These are phyloP conservation scores for Brassica napus DNA, from an alignment of 345 rosid species.

Conservation along the genomic window DNA sequence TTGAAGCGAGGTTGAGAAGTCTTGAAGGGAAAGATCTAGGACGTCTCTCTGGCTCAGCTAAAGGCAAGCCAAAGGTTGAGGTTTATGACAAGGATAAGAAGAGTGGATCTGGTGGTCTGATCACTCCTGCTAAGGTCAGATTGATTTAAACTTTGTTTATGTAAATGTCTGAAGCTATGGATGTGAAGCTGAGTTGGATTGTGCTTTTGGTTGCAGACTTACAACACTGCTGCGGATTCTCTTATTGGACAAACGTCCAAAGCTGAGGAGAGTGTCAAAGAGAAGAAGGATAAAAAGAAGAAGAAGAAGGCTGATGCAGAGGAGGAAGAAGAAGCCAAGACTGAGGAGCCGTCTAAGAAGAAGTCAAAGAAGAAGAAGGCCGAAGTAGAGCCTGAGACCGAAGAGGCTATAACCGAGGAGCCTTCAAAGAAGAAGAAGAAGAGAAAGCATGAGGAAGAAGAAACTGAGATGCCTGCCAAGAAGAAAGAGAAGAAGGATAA, in stretches of 20 bases:
- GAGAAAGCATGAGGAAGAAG: neutral
- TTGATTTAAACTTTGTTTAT: neutral
- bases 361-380: neutral
- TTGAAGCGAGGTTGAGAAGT: conserved; percentile 75
- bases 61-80: conserved; percentile 91
- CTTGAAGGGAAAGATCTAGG: conserved; percentile 81
- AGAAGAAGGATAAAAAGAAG: conserved; percentile 10
- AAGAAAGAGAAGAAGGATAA: neutral
- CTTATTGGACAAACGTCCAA: conserved; percentile 48
- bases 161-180: neutral
- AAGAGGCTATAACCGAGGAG: neutral
- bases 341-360: neutral
- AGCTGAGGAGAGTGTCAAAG: neutral
- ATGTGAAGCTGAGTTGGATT: neutral
- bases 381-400: neutral
- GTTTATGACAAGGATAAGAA: conserved; percentile 79
- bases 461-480: neutral
- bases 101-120: conserved; percentile 64
- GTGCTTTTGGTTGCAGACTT: conserved; percentile 49
- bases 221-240: conserved; percentile 78
- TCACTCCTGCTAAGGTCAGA: conserved; percentile 82
- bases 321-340: conserved; percentile 12
- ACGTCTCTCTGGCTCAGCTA: conserved; percentile 78
- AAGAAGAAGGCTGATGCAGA: conserved; percentile 22
- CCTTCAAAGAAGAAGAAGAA: conserved; percentile 4